Base-by-base conservation (phyloP, 2,329 filamentous ascomycete genomes). In the Neoscytalidium dimidiatum region DNA sequence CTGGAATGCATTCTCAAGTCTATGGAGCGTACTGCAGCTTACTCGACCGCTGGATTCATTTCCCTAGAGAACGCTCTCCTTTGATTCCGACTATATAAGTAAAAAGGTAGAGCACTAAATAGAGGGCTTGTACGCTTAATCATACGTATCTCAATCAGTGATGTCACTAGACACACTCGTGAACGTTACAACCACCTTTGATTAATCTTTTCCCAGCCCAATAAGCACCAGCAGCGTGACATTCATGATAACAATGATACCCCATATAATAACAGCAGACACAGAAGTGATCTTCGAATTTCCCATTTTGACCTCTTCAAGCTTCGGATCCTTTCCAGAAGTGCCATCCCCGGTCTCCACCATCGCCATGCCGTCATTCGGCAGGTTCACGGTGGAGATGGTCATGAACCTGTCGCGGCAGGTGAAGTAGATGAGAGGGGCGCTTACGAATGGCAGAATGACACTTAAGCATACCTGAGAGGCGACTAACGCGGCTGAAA, bases 371-470 rank as follows among this genome's bases (percentile, higher is more conserved):
- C 38, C 38, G 4, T 41, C 38, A 1, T 17, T 44, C 66, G 31
- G 19, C 60, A 46, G 35, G 19, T 43, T 64, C 26, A 41, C 67
- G 13, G 43, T 77, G 64, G 78, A 75, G 4, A 92, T 90, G 8
- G 87, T 91, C 92, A 96, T 96, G 77, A 90, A 95, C 72, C 87
- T 87, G 69, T 88, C 86, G 49, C 89, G 84, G 70, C 90, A 92
- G 0, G 92, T 96, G 72, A 96, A 96, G 78, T 91, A 96, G 64
- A 96, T 90, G 35, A 96, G 80, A 1, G 92, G 92, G 0, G 92
- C 91, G 0, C 86, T 88, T 17, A 94, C 86, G 73, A 96, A 94
- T 0, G 92, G 92, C 61, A 96, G 75, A 14, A 93, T 90, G 11
- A 94, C 85, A 70, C 89, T 92, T 11, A 96, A 81, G 0, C 86